Evolutionary conservation across 108 stramenopile species (phyloP), one percentile per base, ranked within the genome.

Genomic region (Skeletonema potamos): DNA sequence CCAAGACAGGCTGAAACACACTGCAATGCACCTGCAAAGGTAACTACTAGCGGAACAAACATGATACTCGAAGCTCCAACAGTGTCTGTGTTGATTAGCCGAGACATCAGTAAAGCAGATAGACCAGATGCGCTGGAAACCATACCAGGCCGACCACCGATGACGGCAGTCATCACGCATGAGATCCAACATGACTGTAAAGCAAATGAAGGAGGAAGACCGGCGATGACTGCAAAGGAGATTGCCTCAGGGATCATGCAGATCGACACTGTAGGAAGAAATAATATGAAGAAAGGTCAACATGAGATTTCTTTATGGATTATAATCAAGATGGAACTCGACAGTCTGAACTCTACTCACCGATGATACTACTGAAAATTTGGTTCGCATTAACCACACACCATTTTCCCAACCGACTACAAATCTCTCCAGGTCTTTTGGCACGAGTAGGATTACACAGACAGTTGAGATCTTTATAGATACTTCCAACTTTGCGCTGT

Each of bases 111-210:
- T 69, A 68, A 69, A 18, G 68, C 68, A 59, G 51, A 39, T 65
- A 74, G 77, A 33, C 66, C 79, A 58, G 81, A 69, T 7, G 86
- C 77, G 32, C 82, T 81, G 27, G 62, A 55, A 33, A 87, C 72
- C 86, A 87, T 87, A 29, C 84, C 86, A 18, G 84, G 84, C 15
- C 84, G 57, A 33, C 86, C 86, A 11, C 86, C 86, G 10, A 82
- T 60, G 37, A 75, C 13, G 27, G 81, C 77, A 10, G 84, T 87
- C 12, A 84, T 57, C 30, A 84, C 56, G 37, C 82, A 82, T 37
- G 73, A 68, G 54, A 82, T 75, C 81, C 81, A 85, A 27, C 72
- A 62, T 33, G 77, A 63, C 71, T 85, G 78, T 6, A 87, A 36
- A 28, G 76, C 86, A 17, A 62, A 57, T 24, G 70, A 29, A n/a